phyloP scores from a whole-genome alignment of 305 asterid species.

The Euphrasia arctica region DNA sequence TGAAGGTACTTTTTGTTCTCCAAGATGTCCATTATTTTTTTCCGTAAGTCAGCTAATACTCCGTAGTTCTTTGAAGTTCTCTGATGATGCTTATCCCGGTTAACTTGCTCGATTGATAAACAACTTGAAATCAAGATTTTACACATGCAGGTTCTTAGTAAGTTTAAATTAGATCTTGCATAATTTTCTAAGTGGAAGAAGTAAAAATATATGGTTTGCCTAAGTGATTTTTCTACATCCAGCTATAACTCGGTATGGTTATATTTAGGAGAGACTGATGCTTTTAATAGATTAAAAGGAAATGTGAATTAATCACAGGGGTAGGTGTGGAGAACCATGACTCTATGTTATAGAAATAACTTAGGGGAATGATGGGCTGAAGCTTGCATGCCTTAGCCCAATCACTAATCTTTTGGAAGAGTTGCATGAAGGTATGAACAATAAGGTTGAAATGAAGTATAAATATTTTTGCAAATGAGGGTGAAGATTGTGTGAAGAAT shows the following conservation, averaged over 20 bases:
- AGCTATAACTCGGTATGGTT: conserved; percentile 14
- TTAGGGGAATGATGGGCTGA: conserved; percentile 8
- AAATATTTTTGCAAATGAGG: conserved; percentile 1
- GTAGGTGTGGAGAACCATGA: conserved; percentile 19
- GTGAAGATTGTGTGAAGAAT: conserved; percentile 12
- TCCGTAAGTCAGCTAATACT: not conserved
- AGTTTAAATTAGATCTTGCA: conserved; percentile 10
- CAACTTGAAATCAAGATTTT: conserved; percentile 13
- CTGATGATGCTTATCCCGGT: not conserved
- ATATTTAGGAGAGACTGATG: conserved; percentile 16
- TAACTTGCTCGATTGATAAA: conserved; percentile 21
- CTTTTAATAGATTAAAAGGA: conserved; percentile 12
- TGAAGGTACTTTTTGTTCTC: conserved; percentile 54
- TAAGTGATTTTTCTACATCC: not conserved
- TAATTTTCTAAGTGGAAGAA: not conserved
- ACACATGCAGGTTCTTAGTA: conserved; percentile 13
- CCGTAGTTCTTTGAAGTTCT: conserved; percentile 18
- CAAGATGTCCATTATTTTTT: not conserved
- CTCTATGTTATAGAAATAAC: not conserved
- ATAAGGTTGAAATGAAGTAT: conserved; percentile 7
- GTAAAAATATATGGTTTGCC: too few species aligned
- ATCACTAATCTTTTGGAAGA: conserved; percentile 18
- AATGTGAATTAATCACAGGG: conserved; percentile 10
- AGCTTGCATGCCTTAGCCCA: conserved; percentile 16
- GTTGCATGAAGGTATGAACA: conserved; percentile 16